Conservation (phyloP, 2,329 filamentous ascomycete genomes). For the Exutisphaerella laricina region DNA sequence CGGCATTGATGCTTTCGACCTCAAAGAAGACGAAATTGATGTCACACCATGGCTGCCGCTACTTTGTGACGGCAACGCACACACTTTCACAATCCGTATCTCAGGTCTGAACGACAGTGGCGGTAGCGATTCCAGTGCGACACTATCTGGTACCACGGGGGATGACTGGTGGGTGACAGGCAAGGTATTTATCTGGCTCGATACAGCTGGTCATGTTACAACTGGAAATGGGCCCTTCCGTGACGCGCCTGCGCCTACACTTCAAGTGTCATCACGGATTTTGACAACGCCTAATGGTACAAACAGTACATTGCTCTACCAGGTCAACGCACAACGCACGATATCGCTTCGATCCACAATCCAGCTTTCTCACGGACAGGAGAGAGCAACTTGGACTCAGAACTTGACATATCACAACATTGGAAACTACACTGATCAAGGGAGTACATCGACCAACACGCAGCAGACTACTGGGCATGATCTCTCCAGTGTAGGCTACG, state of each 20-base stretch:
- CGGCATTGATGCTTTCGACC: slow-evolving; percentile 71
- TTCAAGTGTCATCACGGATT: slow-evolving; percentile 49
- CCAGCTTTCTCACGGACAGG: slow-evolving; percentile 43
- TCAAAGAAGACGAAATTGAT: slow-evolving; percentile 75
- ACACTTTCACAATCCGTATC: slow-evolving; percentile 64
- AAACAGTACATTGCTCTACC: slow-evolving; percentile 53
- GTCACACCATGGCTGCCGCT: slow-evolving; percentile 69
- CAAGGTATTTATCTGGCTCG: slow-evolving; percentile 75
- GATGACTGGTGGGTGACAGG: slow-evolving; percentile 70
- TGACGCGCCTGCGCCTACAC: slow-evolving; percentile 40
- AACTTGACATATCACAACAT: slow-evolving; percentile 50
- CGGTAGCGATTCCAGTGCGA: slow-evolving; percentile 42
- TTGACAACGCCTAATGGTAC: slow-evolving; percentile 45
- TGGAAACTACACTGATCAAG: slow-evolving; percentile 51
- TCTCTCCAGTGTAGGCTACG: slow-evolving; percentile 34
- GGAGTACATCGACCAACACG: slow-evolving; percentile 49
- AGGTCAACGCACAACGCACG: slow-evolving; percentile 50
- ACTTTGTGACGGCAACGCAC: slow-evolving; percentile 58
- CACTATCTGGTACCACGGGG: slow-evolving; percentile 53
- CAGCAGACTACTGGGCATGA: slow-evolving; percentile 50
- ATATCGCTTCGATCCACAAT: slow-evolving; percentile 52
- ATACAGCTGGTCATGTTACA: slow-evolving; percentile 42
- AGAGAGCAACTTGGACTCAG: slow-evolving; percentile 53
- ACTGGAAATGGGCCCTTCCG: slow-evolving; percentile 46
- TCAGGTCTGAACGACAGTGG: slow-evolving; percentile 58